A percentile compares a stretch with the other conserved stretches of the same genome.
Conservation (phyloP, 768 basidiomycete genomes). For the Saitozyma podzolica region DNA sequence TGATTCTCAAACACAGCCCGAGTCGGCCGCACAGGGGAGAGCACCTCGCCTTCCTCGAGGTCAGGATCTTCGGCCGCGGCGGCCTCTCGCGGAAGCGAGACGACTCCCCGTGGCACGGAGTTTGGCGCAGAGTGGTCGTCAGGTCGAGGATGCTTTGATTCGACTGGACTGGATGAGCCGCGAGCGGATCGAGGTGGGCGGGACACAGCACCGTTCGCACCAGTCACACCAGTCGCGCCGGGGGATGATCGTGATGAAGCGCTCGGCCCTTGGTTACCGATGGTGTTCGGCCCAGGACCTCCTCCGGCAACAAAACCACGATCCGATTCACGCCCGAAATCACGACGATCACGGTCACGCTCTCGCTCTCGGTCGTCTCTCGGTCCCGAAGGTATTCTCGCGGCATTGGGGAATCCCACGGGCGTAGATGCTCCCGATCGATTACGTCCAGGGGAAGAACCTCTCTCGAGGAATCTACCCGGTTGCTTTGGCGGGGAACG, state of each 20-base stretch:
- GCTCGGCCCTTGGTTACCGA: conserved; percentile 5
- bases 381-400: too few relatives aligned
- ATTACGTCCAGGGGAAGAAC: too few relatives aligned
- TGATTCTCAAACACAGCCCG: not conserved
- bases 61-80: conserved; percentile 20
- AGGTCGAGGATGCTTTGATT: conserved; percentile 1
- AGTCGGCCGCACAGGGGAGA: conserved; percentile 20
- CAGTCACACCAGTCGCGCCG: not conserved
- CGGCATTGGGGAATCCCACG: too few relatives aligned
- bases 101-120: too few relatives aligned
- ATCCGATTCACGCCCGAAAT: conserved; percentile 1
- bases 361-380: too few relatives aligned
- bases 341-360: not conserved
- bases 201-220: conserved; percentile 1
- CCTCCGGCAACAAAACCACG: not conserved
- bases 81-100: not conserved
- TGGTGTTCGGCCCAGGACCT: conserved; percentile 6
- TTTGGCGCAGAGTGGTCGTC: conserved; percentile 3
- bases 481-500: too few relatives aligned
- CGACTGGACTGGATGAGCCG: conserved; percentile 26
- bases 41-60: conserved; percentile 41
- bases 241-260: conserved; percentile 13
- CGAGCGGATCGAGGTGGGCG: conserved; percentile 18
- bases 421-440: too few relatives aligned
- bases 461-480: too few relatives aligned